These are phyloP conservation scores for Setomelanomma holmii DNA, from an alignment of 2,329 filamentous ascomycete species.

Conservation along the genomic window DNA sequence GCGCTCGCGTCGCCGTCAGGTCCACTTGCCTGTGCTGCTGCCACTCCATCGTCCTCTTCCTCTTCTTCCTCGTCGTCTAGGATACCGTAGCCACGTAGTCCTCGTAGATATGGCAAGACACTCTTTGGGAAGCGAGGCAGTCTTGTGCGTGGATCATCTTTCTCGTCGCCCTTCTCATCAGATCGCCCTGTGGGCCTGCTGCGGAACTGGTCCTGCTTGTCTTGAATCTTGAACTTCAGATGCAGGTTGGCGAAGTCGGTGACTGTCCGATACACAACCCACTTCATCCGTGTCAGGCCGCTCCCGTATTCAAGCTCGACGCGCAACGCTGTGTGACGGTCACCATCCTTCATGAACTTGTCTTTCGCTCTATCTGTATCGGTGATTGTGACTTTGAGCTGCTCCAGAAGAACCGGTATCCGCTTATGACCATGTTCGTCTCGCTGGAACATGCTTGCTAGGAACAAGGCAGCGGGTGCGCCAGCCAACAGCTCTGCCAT, in stretches of 20 bases:
- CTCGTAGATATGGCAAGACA: constrained; percentile 87
- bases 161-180: constrained; percentile 52
- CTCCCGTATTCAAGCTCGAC: constrained; percentile 97
- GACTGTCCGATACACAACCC: constrained; percentile 87
- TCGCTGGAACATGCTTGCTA: constrained; percentile 97
- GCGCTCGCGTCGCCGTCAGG: constrained; percentile 73
- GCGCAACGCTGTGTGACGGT: constrained; percentile 83
- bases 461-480: constrained; percentile 88
- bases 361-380: constrained; percentile 67
- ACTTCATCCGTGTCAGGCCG: constrained; percentile 94
- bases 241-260: constrained; percentile 92
- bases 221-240: constrained; percentile 87
- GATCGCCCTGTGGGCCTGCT: constrained; percentile 56
- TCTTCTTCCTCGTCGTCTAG: constrained; percentile 75
- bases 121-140: constrained; percentile 90
- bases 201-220: constrained; percentile 82
- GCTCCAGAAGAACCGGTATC: constrained; percentile 93
- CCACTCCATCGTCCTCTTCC: constrained; percentile 68
- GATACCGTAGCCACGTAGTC: constrained; percentile 71
- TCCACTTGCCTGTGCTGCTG: constrained; percentile 60
- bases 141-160: constrained; percentile 71
- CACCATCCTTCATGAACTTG: constrained; percentile 36
- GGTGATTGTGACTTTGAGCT: constrained; percentile 85
- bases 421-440: constrained; percentile 95
- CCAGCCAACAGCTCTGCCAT: constrained; percentile 95